Evolutionary conservation across 2,329 filamentous ascomycete genomes (phyloP).

Genomic region (Acrodontium crateriforme): DNA sequence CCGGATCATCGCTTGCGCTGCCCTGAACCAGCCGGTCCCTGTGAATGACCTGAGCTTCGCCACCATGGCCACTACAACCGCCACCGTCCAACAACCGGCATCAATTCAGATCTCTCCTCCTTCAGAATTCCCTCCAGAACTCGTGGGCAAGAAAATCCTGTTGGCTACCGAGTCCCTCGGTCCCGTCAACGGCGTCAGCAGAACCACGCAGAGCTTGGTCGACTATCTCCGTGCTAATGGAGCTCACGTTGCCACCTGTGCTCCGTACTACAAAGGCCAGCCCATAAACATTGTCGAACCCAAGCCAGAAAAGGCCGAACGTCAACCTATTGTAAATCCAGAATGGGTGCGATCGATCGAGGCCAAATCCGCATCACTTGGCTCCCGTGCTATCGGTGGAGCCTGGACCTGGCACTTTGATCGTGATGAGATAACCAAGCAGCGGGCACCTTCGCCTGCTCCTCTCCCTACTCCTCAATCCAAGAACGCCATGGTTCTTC

Average conservation of each 20-base stretch:
- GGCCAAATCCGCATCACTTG: slow-evolving; percentile 18
- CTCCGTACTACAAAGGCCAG: slow-evolving; percentile 43
- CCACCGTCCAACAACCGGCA: too few relatives aligned
- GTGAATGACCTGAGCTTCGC: too few relatives aligned
- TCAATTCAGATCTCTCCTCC: slow-evolving; percentile 1
- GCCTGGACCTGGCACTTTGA: slow-evolving; percentile 21
- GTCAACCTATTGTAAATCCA: slow-evolving; percentile 20
- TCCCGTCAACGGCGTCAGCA: slow-evolving; percentile 59
- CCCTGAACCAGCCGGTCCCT: too few relatives aligned
- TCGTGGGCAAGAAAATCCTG: slow-evolving; percentile 49
- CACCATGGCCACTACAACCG: slow-evolving; percentile 1
- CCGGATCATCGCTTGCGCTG: too few relatives aligned
- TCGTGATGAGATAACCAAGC: slow-evolving; percentile 9
- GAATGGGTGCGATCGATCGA: slow-evolving; percentile 21
- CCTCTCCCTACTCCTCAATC: slow-evolving; percentile 5
- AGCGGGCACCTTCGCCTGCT: slow-evolving; percentile 5
- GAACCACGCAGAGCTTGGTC: slow-evolving; percentile 56
- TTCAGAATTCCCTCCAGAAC: slow-evolving; percentile 27
- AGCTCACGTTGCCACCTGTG: slow-evolving; percentile 51
- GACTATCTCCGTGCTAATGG: slow-evolving; percentile 52
- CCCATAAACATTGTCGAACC: slow-evolving; percentile 30
- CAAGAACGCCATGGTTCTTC: slow-evolving; percentile 14
- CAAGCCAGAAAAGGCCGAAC: slow-evolving; percentile 11
- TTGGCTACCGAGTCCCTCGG: slow-evolving; percentile 60
- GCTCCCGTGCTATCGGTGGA: slow-evolving; percentile 20